Base-by-base conservation (phyloP, 1,139 yeast genomes). In the Yamadazyma conglobata region DNA sequence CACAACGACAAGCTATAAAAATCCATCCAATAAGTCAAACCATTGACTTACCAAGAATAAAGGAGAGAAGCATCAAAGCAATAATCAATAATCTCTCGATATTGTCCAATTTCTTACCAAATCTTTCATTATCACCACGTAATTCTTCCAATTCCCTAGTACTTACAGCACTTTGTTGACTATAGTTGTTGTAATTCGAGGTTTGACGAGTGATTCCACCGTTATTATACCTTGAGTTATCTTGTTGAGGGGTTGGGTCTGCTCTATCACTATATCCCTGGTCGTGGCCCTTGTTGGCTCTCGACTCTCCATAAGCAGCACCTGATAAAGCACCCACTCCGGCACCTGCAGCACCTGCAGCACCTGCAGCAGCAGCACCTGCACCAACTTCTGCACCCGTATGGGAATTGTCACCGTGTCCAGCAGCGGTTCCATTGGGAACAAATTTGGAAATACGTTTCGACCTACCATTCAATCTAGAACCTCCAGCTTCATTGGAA, bases 381-480 rank as follows among this genome's bases (percentile, higher is more conserved):
- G 30, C 39, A 15, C 30, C 39, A 22, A 26, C 30, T 10, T 21
- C 24, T 21, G 31, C 34, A 15, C 32, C 10, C 11, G 22, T 32
- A 22, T 17, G 22, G 14, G 20, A 35, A 22, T 28, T 18, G 14
- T 27, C 16, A 13, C 19, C 35, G 12, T 28, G 25, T 10, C 20
- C 28, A 8, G 28, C 28, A 25, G 31, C 42, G n/a, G 39, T 16
- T 15, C 48, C 48, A 27, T 44, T 44, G 10, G 47, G 40, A 21
- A 35, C 47, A 28, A 44, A 44, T 27, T 44, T 44, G 30, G 46
- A 42, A 15, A 44, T 44, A 20, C 48, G 34, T 27, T 44, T 38
- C n/a, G 47, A 43, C 30, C 28, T 43, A 3, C 47, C 46, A 17
- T 43, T 44, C 32, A 43, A 40, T 22, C 34, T 39, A 13, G 34